Evolutionary conservation across 441 rosid genomes (phyloP).

Genomic region (Populus tomentosa): DNA sequence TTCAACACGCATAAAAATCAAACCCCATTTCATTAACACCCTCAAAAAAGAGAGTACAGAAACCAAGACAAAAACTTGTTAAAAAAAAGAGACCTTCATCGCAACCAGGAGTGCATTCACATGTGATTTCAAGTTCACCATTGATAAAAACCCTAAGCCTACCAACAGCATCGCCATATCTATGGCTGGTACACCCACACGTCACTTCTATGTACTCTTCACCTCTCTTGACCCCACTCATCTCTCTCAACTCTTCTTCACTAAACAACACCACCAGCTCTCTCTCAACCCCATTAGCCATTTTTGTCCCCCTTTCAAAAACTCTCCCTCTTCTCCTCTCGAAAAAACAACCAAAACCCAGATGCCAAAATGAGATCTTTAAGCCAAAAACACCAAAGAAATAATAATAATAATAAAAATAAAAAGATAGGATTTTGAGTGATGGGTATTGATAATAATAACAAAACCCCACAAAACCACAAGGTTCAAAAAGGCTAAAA

Average conservation of each 20-base stretch:
- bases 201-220: slow-evolving; percentile 83
- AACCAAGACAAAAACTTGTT: not conserved
- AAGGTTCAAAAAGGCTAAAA: not conserved
- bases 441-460: slow-evolving; percentile 32
- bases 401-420: not conserved
- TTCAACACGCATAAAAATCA: slow-evolving; percentile 52
- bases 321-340: not conserved
- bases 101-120: slow-evolving; percentile 99
- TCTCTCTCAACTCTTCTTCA: slow-evolving; percentile 84
- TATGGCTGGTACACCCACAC: slow-evolving; percentile 98
- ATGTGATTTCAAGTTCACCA: slow-evolving; percentile 90
- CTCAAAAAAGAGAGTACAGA: not conserved
- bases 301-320: slow-evolving; percentile 17
- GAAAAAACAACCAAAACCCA: slow-evolving; percentile 2
- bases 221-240: slow-evolving; percentile 66
- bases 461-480: slow-evolving; percentile 28
- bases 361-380: slow-evolving; percentile 11
- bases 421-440: slow-evolving; percentile 22
- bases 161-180: slow-evolving; percentile 98
- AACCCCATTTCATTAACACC: slow-evolving; percentile 33
- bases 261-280: slow-evolving; percentile 61
- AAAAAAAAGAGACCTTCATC: slow-evolving; percentile 71
- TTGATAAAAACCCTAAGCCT: slow-evolving; percentile 95
- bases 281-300: slow-evolving; percentile 57
- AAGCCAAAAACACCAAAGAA: slow-evolving; percentile 9